phyloP scores from a whole-genome alignment of 306 rosid species.

The Pueraria montana region DNA sequence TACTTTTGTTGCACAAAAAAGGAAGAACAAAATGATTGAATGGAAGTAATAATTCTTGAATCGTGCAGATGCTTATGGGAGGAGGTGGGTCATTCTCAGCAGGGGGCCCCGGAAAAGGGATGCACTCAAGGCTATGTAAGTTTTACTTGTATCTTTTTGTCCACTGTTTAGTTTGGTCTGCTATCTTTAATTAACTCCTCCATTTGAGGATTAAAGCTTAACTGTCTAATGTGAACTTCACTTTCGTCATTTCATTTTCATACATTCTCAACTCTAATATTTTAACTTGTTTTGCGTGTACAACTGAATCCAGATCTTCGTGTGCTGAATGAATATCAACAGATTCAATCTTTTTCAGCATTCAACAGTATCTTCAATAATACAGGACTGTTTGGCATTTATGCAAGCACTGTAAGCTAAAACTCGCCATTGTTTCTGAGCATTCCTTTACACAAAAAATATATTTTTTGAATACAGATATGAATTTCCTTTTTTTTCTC shows the following conservation, averaged over 20 bases:
- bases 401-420: conserved; percentile 82
- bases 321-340: conserved; percentile 80
- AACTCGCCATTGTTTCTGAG: neutral
- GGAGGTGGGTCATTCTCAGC: conserved; percentile 98
- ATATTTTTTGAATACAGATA: neutral
- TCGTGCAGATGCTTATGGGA: conserved; percentile 89
- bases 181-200: conserved; percentile 10
- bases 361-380: conserved; percentile 94
- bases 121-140: conserved; percentile 98
- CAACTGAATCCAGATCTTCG: conserved; percentile 73
- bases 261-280: neutral
- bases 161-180: conserved; percentile 13
- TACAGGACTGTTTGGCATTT: conserved; percentile 89
- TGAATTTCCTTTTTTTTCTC: neutral
- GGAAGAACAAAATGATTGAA: conserved; percentile 25
- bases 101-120: conserved; percentile 97
- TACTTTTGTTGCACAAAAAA: neutral
- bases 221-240: conserved; percentile 37
- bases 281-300: conserved; percentile 30
- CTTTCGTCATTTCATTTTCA: neutral
- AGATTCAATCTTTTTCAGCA: conserved; percentile 89
- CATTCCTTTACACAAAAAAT: conserved; percentile 24
- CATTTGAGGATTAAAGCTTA: neutral
- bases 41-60: conserved; percentile 41
- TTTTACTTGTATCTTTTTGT: conserved; percentile 41